Conservation (phyloP, 2,329 filamentous ascomycete genomes). For the Metarhizium anisopliae region DNA sequence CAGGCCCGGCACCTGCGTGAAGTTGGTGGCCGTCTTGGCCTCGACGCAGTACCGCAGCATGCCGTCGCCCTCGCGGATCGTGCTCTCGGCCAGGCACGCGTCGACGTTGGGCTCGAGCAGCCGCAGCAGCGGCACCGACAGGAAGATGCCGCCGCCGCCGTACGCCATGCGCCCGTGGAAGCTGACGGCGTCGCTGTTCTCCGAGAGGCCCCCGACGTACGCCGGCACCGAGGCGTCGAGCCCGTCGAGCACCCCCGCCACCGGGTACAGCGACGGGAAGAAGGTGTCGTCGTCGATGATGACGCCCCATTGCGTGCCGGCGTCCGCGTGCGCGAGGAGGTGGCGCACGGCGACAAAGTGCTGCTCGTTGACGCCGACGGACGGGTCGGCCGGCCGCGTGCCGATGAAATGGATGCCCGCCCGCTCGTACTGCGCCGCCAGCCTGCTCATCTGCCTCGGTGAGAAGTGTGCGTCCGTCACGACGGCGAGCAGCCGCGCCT, state of each 20-base stretch:
- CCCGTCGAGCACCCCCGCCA: conserved; percentile 36
- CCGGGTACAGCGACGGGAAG: conserved; percentile 43
- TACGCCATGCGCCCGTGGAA: conserved; percentile 51
- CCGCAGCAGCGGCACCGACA: conserved; percentile 42
- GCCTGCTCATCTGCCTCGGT: conserved; percentile 14
- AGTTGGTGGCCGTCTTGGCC: conserved; percentile 39
- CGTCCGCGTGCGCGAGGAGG: conserved; percentile 33
- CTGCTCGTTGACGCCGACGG: conserved; percentile 38
- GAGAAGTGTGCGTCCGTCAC: conserved; percentile 30
- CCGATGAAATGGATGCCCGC: conserved; percentile 25
- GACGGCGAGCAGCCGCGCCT: conserved; percentile 41
- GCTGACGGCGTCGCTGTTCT: conserved; percentile 42
- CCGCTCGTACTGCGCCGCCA: conserved; percentile 18
- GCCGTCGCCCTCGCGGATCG: conserved; percentile 39
- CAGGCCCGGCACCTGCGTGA: conserved; percentile 46
- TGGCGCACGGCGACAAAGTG: conserved; percentile 48
- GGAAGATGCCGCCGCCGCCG: conserved; percentile 51
- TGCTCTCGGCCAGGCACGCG: conserved; percentile 36
- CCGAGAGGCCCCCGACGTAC: conserved; percentile 50
- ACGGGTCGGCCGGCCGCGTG: conserved; percentile 22
- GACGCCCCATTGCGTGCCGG: conserved; percentile 43
- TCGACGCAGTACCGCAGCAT: conserved; percentile 50
- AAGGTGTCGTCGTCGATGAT: conserved; percentile 58
- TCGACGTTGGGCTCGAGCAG: conserved; percentile 38
- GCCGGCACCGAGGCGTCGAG: conserved; percentile 39